Evolutionary conservation across 2,329 filamentous ascomycete species (phyloP).

Genomic region (Phialophora macrospora): DNA sequence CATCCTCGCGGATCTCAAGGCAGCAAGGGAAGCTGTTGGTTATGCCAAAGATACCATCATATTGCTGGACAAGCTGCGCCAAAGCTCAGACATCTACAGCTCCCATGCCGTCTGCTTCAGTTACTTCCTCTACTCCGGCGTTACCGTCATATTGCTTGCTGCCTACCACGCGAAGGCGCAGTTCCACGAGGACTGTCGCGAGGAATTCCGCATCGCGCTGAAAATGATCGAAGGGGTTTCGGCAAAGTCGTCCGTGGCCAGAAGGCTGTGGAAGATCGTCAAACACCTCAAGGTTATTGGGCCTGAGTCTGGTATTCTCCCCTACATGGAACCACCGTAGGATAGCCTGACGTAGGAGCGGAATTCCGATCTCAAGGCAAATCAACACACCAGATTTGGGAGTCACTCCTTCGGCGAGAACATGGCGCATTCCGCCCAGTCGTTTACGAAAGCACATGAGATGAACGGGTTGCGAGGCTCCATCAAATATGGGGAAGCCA

Average conservation of each 20-base stretch:
- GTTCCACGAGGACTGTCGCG: conserved; percentile 48
- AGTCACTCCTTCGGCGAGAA: not conserved
- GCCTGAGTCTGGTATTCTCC: conserved; percentile 15
- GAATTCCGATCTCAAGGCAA: not conserved
- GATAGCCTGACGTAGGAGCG: conserved; percentile 13
- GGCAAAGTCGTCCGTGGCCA: conserved; percentile 22
- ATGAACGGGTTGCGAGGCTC: conserved; percentile 4
- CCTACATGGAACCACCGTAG: conserved; percentile 23
- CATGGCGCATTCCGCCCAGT: not conserved
- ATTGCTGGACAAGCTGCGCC: conserved; percentile 47
- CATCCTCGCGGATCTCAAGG: conserved; percentile 46
- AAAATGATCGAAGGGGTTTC: conserved; percentile 22
- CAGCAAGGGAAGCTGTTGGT: conserved; percentile 50
- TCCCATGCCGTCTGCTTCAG: conserved; percentile 50
- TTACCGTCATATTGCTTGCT: conserved; percentile 51
- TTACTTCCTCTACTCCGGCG: conserved; percentile 49
- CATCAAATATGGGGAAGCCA: not conserved
- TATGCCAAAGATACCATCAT: conserved; percentile 48
- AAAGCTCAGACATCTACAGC: conserved; percentile 47
- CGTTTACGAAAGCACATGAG: not conserved
- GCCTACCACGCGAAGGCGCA: conserved; percentile 53
- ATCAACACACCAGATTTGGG: not conserved
- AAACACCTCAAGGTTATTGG: conserved; percentile 26
- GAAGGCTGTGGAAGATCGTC: conserved; percentile 29
- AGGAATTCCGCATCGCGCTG: conserved; percentile 40